phyloP scores from a whole-genome alignment of 2,329 filamentous ascomycete species.

The Pyrenochaeta sp. region DNA sequence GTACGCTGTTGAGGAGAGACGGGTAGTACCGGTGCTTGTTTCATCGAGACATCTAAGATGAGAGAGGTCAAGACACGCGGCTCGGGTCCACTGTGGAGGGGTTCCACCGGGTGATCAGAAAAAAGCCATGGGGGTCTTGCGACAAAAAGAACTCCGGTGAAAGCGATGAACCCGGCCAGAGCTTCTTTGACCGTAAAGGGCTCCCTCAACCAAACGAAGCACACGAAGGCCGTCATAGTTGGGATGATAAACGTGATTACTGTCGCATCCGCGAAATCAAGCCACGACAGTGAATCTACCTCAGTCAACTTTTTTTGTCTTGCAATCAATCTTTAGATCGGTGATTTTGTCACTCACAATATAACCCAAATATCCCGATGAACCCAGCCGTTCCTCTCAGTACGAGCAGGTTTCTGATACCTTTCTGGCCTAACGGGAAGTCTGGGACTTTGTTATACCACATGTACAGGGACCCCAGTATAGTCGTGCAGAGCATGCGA shows the following conservation, averaged over 20 bases:
- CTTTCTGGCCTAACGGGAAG: slow-evolving; percentile 31
- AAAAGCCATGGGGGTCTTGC: slow-evolving; percentile 72
- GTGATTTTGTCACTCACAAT: slow-evolving; percentile 25
- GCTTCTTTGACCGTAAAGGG: slow-evolving; percentile 81
- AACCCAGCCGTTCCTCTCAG: slow-evolving; percentile 36
- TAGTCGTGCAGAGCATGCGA: slow-evolving; percentile 75
- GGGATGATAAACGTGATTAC: slow-evolving; percentile 87
- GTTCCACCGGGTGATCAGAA: slow-evolving; percentile 19
- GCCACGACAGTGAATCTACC: slow-evolving; percentile 71
- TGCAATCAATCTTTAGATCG: background rate
- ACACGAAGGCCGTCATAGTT: slow-evolving; percentile 78
- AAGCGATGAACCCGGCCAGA: slow-evolving; percentile 74
- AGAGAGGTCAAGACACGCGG: slow-evolving; percentile 5
- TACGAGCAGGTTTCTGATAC: slow-evolving; percentile 26
- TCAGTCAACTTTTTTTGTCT: background rate
- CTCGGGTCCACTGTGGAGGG: slow-evolving; percentile 43
- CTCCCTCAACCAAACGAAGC: slow-evolving; percentile 75
- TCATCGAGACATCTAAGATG: background rate
- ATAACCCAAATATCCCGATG: slow-evolving; percentile 37
- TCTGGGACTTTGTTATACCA: slow-evolving; percentile 62
- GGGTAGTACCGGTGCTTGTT: slow-evolving; percentile 7
- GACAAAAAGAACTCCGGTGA: slow-evolving; percentile 81
- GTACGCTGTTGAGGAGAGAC: slow-evolving; percentile 70
- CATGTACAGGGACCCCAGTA: slow-evolving; percentile 75
- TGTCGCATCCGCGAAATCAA: slow-evolving; percentile 83